Evolutionary conservation across 305 asterid species (phyloP).

Genomic region (Fraxinus dipetala): DNA sequence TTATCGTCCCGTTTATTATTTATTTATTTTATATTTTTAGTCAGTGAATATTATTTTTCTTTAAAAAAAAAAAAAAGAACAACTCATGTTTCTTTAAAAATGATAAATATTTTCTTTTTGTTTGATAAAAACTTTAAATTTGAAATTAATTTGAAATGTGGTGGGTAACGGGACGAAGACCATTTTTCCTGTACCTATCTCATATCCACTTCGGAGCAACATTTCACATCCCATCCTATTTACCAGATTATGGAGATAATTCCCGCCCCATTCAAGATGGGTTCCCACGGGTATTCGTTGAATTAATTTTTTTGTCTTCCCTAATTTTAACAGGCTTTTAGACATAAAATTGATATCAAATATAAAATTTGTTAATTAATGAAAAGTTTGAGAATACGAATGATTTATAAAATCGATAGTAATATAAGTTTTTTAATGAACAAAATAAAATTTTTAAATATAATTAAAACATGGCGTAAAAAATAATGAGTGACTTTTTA

Average conservation of each 20-base stretch:
- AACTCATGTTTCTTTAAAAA: neutral
- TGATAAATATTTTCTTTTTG: no score
- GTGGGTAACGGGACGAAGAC: neutral
- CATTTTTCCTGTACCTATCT: neutral
- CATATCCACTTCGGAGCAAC: neutral
- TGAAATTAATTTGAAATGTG: neutral
- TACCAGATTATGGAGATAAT: neutral
- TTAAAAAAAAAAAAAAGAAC: neutral
- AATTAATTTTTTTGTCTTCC: neutral
- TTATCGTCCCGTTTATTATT: no score
- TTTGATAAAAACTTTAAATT: neutral
- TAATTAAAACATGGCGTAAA: neutral
- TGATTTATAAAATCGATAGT: neutral
- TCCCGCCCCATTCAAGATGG: neutral
- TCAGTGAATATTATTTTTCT: no score
- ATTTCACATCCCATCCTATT: neutral
- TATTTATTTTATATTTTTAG: no score
- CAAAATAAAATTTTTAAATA: no score
- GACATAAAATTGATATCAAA: neutral
- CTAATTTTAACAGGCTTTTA: neutral
- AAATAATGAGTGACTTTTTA: neutral
- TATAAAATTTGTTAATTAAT: neutral
- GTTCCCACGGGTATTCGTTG: neutral
- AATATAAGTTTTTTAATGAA: no score
- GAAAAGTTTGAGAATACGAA: neutral